Evolutionary conservation across 495 filamentous ascomycete genomes (phyloP), one percentile per base, ranked within the genome.

Genomic region (Saxophila tyrrhenica): DNA sequence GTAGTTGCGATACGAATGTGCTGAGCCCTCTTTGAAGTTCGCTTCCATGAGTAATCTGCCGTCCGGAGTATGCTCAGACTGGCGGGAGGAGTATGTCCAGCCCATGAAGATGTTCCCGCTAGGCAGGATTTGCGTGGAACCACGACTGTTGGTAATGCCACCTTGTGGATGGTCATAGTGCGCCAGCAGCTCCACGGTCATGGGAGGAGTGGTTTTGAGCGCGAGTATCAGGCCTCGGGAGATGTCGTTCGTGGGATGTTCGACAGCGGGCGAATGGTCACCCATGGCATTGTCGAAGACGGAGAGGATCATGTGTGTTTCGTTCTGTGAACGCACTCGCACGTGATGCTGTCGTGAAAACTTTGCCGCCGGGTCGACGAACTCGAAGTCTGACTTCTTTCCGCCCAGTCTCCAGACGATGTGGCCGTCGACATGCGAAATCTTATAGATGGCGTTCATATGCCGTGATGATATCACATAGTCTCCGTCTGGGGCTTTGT

Each of bases 391-490:
- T 32, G 60, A 64, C 29, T 25, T 24, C 13, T 52, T 57, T 48
- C 65, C 65, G 29, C 65, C 65, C 0, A 64, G 58, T 22, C 20
- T 19, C 65, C 65, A 66, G 21, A 66, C 45, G 11, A 62, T 9
- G 56, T 50, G 9, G 57, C 64, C 3, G 55, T 59, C 46, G 32
- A 43, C 13, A 62, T 59, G 50, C 49, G 54, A 68, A 57, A 44
- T 66, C 65, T 15, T 29, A 44, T 7, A 66, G 29, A 43, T 54
- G 56, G 50, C 50, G 54, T 13, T 32, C 38, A 29, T 66, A 55
- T 8, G 41, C 7, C 64, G 59, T 15, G 62, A 17, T 8, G 65
- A 66, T 17, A 68, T 48, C 1, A 66, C 50, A 39, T 64, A 68
- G 53, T 68, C 63, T 19, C 64, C 61, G 2, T 45, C 17, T 3